Conservation (phyloP, 768 basidiomycete species). For the Russula ochroleuca region DNA sequence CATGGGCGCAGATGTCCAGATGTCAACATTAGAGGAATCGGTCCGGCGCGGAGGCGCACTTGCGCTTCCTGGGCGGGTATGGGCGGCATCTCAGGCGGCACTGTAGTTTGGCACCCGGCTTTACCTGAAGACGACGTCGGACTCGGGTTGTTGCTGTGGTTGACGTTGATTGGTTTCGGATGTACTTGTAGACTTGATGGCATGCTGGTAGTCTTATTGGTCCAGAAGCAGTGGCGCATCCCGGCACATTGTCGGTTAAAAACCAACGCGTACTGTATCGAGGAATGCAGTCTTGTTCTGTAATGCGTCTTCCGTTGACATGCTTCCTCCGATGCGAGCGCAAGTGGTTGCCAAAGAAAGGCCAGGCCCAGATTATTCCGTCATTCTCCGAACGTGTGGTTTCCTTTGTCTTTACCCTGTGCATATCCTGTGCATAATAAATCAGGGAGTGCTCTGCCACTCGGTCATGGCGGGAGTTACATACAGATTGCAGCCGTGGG, state of each 20-base stretch:
- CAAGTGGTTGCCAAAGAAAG: neutral
- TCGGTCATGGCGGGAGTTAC: neutral
- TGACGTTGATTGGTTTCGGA: neutral
- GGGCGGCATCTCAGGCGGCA: slow-evolving; percentile 33
- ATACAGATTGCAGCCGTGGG: neutral
- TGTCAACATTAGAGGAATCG: slow-evolving; percentile 60
- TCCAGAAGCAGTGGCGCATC: neutral
- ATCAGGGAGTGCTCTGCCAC: neutral
- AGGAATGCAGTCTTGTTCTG: slow-evolving; percentile 1
- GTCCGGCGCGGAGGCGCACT: slow-evolving; percentile 68
- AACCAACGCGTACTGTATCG: neutral
- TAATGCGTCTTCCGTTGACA: neutral
- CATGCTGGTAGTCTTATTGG: neutral
- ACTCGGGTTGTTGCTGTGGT: neutral
- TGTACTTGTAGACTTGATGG: neutral
- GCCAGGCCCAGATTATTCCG: neutral
- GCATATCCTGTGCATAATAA: too few species aligned
- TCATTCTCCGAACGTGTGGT: neutral
- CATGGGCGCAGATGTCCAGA: slow-evolving; percentile 44
- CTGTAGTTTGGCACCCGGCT: slow-evolving; percentile 1
- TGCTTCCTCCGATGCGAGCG: slow-evolving; percentile 14
- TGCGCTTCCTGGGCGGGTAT: slow-evolving; percentile 65
- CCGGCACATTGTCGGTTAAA: neutral
- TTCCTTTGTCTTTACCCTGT: neutral
- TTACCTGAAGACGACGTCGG: neutral